Evolutionary conservation across 257 asterid species (phyloP).

Genomic region (Paraleonurus japonicus): DNA sequence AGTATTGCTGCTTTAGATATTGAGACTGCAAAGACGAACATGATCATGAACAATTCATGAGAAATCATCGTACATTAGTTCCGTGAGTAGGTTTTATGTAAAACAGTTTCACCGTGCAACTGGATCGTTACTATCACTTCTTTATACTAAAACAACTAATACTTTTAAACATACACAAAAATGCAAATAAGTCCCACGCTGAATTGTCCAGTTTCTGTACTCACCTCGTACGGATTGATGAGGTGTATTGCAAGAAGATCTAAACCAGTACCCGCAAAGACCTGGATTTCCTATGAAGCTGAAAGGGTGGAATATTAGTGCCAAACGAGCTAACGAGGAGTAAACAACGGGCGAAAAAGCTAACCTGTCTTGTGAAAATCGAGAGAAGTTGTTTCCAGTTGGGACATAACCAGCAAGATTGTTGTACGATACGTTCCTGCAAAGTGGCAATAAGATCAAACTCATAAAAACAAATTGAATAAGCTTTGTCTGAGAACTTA

Average conservation of each 20-base stretch:
- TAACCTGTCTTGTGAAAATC: conserved; percentile 74
- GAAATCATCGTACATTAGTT: not conserved
- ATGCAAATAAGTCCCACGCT: no score
- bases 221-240: conserved; percentile 60
- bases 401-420: conserved; percentile 75
- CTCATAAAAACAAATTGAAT: not conserved
- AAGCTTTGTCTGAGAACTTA: conserved; percentile 34
- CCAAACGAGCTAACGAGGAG: not conserved
- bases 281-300: conserved; percentile 82
- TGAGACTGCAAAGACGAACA: conserved; percentile 36
- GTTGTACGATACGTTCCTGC: conserved; percentile 82
- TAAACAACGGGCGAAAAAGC: not conserved
- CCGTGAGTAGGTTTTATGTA: no score
- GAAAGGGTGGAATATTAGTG: not conserved
- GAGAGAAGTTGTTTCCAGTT: conserved; percentile 74
- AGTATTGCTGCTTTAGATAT: conserved; percentile 83
- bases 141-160: no score
- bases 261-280: conserved; percentile 78
- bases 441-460: conserved; percentile 12
- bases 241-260: conserved; percentile 53
- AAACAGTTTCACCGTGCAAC: no score
- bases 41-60: not conserved
- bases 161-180: no score
- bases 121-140: no score
- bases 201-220: no score